Conservation (phyloP, 371 early-diverging fungal genomes). For the Apophysomyces trapeziformis region DNA sequence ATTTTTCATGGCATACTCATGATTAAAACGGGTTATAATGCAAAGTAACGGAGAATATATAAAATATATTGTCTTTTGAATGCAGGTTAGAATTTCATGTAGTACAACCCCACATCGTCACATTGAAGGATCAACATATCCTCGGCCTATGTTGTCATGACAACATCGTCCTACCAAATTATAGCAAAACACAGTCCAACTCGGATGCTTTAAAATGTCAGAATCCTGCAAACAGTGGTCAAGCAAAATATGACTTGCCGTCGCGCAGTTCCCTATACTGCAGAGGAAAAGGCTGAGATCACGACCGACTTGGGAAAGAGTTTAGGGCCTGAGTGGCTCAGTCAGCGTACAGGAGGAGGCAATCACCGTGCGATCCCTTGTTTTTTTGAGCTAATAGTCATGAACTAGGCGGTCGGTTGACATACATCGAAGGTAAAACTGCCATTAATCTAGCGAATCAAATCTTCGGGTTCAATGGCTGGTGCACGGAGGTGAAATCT, state of each 20-base stretch:
- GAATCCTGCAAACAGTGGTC: neutral
- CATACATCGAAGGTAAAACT: conserved; percentile 94
- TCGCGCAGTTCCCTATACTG: neutral
- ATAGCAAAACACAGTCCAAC: too few relatives aligned
- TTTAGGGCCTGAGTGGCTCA: conserved; percentile 20
- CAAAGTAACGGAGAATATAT: too few relatives aligned
- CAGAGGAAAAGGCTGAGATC: conserved; percentile 3
- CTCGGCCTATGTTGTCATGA: too few relatives aligned
- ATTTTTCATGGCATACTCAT: too few relatives aligned
- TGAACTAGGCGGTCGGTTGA: conserved; percentile 51
- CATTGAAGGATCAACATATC: too few relatives aligned
- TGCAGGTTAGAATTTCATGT: too few relatives aligned
- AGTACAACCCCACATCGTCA: too few relatives aligned
- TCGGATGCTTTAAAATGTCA: too few relatives aligned
- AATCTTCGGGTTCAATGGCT: conserved; percentile 98
- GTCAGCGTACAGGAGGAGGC: conserved; percentile 19
- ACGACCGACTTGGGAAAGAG: neutral
- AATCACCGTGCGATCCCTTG: neutral
- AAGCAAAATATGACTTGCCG: neutral
- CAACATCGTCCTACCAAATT: too few relatives aligned
- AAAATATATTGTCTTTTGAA: too few relatives aligned
- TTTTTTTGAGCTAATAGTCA: neutral
- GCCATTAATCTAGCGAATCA: conserved; percentile 94
- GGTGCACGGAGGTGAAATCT: conserved; percentile 85
- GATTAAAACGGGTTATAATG: too few relatives aligned